Evolutionary conservation across 1,284 basidiomycete species (phyloP), one percentile per base, ranked within the genome.

Genomic region (Limonomyces culmigenus): DNA sequence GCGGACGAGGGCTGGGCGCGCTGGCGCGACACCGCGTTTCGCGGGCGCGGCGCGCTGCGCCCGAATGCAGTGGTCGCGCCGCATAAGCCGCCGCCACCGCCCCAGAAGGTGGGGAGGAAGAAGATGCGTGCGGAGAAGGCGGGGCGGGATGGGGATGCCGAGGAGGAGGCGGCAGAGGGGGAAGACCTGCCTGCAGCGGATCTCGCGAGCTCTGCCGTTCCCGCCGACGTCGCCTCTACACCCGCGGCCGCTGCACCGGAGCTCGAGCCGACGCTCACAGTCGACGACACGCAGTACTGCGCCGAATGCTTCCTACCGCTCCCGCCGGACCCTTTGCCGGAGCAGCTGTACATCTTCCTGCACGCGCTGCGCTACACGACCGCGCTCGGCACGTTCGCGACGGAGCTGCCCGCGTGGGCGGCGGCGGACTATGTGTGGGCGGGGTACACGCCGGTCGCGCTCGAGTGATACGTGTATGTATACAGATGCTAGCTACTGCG

Each of bases 1-100:
- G 83, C 88, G 58, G 71, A 77, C 40, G 91, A 96, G 50, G 87
- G 92, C 47, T 93, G 85, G 84, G 74, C 85, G 38, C 69, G 86
- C 35, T 87, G 81, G 80, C 67, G 83, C 16, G 86, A 91, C 49
- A 75, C 86, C 29, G 67, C 86, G 5, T 87, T 83, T 53, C 67
- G 70, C 2, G 74, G 74, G 5, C 85, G 79, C 55, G 71, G 70
- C 6, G 55, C 59, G 29, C 52, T 79, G 37, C 53, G 59, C 4
- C 75, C 76, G 0, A 58, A 59, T 33, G 52, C 58, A 43, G 51
- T n/a, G n/a, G n/a, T n/a, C n/a, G n/a, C n/a, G n/a, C n/a, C n/a
- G n/a, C n/a, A n/a, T n/a, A n/a, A n/a, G n/a, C n/a, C n/a, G n/a
- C n/a, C n/a, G n/a, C n/a, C n/a, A n/a, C n/a, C n/a, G n/a, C n/a